Percentiles rank a stretch among this genome's conserved stretches.
Evolutionary conservation across 1,284 basidiomycete species (phyloP).

Genomic region (Exobasidium rhododendri): DNA sequence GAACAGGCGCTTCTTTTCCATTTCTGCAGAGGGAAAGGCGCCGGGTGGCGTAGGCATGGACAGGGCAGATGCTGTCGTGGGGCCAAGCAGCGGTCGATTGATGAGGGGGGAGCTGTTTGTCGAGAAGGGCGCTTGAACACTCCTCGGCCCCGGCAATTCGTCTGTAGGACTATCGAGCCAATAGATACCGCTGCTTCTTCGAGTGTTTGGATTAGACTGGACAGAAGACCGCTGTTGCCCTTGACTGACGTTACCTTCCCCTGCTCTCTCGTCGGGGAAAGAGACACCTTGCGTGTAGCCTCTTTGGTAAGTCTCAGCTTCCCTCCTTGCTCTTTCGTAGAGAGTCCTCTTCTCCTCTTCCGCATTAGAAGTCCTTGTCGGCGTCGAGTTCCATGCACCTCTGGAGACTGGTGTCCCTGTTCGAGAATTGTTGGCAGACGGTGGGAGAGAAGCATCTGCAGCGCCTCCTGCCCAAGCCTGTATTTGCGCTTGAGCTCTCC

Average conservation of each 20-base stretch:
- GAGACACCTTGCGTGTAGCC: constrained; percentile 23
- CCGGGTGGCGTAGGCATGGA: background rate
- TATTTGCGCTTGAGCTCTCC: constrained; percentile 1
- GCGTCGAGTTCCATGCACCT: background rate
- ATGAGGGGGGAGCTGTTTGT: constrained; percentile 2
- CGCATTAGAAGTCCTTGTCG: constrained; percentile 11
- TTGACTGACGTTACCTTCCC: background rate
- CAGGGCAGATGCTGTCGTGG: too few species aligned
- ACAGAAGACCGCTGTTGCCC: constrained; percentile 2
- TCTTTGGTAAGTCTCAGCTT: constrained; percentile 42
- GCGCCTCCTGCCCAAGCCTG: background rate
- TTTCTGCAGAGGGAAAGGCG: constrained; percentile 29
- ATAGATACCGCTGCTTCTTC: constrained; percentile 11
- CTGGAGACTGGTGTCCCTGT: background rate
- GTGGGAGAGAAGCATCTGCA: constrained; percentile 3
- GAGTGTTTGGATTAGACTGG: background rate
- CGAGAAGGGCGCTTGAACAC: constrained; percentile 3
- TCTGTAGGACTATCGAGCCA: constrained; percentile 13
- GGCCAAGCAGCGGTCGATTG: constrained; percentile 3
- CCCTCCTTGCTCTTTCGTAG: constrained; percentile 37
- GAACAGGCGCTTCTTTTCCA: constrained; percentile 41
- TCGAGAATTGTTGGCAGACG: background rate
- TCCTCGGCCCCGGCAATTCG: constrained; percentile 9
- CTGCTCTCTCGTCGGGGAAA: constrained; percentile 21
- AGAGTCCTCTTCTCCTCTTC: constrained; percentile 40